These are phyloP conservation scores for Colletotrichum sp. DNA, from an alignment of 2,329 filamentous ascomycete species.

Conservation along the genomic window DNA sequence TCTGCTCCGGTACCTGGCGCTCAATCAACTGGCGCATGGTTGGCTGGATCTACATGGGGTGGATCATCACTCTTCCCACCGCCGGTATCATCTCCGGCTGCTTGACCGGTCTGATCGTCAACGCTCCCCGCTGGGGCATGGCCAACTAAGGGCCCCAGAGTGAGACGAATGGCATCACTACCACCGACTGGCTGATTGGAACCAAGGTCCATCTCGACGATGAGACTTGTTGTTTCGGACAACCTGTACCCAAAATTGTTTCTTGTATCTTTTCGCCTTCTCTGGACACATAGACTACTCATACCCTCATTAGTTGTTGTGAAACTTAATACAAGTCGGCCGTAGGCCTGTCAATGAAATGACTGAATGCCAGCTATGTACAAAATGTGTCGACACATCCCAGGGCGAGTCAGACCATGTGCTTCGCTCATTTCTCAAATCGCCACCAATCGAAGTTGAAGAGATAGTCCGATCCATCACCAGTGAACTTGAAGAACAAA, in stretches of 20 bases:
- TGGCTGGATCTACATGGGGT: slow-evolving; percentile 56
- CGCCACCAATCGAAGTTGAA: not conserved
- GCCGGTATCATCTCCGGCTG: slow-evolving; percentile 58
- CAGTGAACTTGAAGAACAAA: not conserved
- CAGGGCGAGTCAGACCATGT: rapidly evolving
- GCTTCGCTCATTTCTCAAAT: not conserved
- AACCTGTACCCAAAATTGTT: not conserved
- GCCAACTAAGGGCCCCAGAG: not conserved
- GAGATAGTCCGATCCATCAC: not conserved
- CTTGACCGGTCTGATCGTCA: slow-evolving; percentile 63
- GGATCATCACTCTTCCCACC: slow-evolving; percentile 52
- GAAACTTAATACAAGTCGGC: not conserved
- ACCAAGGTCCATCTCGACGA: not conserved
- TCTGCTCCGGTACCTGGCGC: slow-evolving; percentile 56
- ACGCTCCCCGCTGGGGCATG: slow-evolving; percentile 54
- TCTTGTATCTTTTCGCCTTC: not conserved
- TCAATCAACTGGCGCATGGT: slow-evolving; percentile 65
- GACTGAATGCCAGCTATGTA: not conserved
- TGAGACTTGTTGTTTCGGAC: not conserved
- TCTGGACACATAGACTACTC: slow-evolving; percentile 1
- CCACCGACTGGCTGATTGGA: not conserved
- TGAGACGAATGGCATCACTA: not conserved
- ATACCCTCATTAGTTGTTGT: slow-evolving; percentile 9
- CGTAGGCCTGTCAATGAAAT: not conserved
- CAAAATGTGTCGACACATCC: not conserved